Evolutionary conservation across 164 flowering plant genomes (phyloP), one percentile per base, ranked within the genome.

Genomic region (Cinnamomum chago): DNA sequence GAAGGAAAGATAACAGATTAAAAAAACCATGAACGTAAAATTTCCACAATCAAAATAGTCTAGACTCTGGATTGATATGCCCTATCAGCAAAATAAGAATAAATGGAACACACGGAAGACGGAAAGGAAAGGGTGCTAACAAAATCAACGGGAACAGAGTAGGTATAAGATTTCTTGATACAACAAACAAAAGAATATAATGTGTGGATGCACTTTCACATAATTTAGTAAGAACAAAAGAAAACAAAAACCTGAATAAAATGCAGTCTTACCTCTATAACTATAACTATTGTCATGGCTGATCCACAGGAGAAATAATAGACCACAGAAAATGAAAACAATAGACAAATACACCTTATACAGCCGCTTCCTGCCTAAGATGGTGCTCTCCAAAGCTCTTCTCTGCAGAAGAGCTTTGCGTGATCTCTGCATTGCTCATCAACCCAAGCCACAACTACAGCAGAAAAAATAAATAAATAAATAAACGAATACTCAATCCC

Each of bases 391-490:
- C 72, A 84, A 81, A 83, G 90, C 97, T 85, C 92, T 86, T 82
- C 94, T 82, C 47, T 84, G 85, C 73, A 88, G 94, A 90, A 91
- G 89, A 89, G 93, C 90, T 88, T 81, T 89, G 65, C 90, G 89
- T 74, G 99, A 91, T 83, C 94, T 88, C 87, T 93, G 99, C 99
- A 95, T 95, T 65, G 86, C 86, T 79, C 95, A 92, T 90, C 88
- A 91, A 88, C 85, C 83, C 81, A 50, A 78, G 55, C 72, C 65
- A 69, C 28, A 24, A 55, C 66, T 51, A 67, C 22, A 35, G 40
- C 55, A 22, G 17, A 65, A 55, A 22, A 23, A 58, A 9, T 22
- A 60, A 58, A 55, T 51, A 60, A 58, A 55, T 51, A 66, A 66
- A 23, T 25, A 64, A 22, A 23, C 18, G 9, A 66, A 30, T 27